Base-by-base conservation (phyloP, 371 early-diverging fungal genomes). In the Catenaria anguillulae region DNA sequence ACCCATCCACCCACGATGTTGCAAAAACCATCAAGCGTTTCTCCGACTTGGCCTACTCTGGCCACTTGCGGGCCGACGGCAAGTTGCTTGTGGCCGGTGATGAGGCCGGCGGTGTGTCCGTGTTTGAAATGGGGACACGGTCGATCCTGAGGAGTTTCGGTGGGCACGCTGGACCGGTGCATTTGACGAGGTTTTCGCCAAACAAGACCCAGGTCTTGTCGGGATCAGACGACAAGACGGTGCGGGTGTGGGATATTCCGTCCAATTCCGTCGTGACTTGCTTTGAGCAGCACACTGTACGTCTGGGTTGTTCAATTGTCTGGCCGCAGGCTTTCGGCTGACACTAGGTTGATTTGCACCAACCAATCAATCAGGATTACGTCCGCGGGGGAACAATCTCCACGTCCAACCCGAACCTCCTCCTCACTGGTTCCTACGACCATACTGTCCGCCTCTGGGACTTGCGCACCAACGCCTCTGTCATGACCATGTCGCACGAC, bases 381-480 rank as follows among this genome's bases (percentile, higher is more conserved):
- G 86, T 93, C 46, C 82, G 92, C 36, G 72, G 84, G 23, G 89
- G 84, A 26, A 71, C 79, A 37, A 81, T 89, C 60, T 82, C 80
- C 40, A 70, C 73, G 48, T 85, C 84, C 52, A 89, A 91, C 70
- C 88, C 89, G 37, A 81, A 87, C 56, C 63, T 93, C 64, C 67
- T 92, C 62, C 65, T 90, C 17, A 84, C 90, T 4, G 93, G 94
- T 12, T 90, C 95, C 0, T 97, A 95, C 69, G 97, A 97, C 72
- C 92, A 90, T 68, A 90, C 92, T 24, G 87, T 95, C 36, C 81
- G 80, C 66, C 71, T 95, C 24, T 97, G 89, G 87, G 97, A 97
- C 75, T 70, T 83, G 67, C 83, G 94, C 58, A 75, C 84, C 45
- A 79, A 80, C 60, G 67, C 68, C 15, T 84, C 89, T 72, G 79